These are phyloP conservation scores for Xylaria longipes DNA, from an alignment of 495 filamentous ascomycete genomes.

Conservation along the genomic window DNA sequence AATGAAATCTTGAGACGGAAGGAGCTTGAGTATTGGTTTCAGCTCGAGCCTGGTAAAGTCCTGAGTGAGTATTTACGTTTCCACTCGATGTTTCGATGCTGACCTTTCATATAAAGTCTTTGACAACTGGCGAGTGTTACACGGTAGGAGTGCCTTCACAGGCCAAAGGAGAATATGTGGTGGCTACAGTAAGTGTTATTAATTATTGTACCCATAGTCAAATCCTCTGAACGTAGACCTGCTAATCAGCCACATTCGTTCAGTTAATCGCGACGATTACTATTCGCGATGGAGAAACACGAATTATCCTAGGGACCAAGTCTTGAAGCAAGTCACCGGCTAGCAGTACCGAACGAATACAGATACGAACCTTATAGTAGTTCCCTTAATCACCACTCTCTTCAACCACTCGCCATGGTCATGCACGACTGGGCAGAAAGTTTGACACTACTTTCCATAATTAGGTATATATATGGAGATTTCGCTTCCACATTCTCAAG, in stretches of 20 bases:
- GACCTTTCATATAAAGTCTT: conserved; percentile 64
- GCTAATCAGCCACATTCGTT: conserved; percentile 31
- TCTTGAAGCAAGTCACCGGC: conserved; percentile 48
- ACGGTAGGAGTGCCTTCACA: conserved; percentile 80
- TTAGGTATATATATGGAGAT: neutral
- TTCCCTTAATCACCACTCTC: neutral
- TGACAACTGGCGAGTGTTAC: conserved; percentile 94
- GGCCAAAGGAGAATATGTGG: conserved; percentile 89
- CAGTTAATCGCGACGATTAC: conserved; percentile 88
- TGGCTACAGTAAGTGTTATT: conserved; percentile 72
- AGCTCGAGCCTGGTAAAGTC: conserved; percentile 78
- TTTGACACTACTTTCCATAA: neutral
- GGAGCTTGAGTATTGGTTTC: conserved; percentile 71
- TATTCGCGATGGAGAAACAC: conserved; percentile 77
- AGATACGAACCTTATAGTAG: neutral
- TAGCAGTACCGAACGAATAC: conserved; percentile 14
- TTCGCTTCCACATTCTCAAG: neutral
- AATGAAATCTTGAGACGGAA: conserved; percentile 62
- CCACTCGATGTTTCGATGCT: conserved; percentile 19
- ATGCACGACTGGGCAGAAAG: neutral
- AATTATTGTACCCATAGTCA: neutral
- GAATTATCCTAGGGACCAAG: conserved; percentile 63
- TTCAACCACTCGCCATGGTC: neutral
- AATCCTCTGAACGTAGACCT: neutral
- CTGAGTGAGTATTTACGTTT: conserved; percentile 62